Base-by-base conservation (phyloP, 768 basidiomycete species). In the Hypsizygus marmoreus region DNA sequence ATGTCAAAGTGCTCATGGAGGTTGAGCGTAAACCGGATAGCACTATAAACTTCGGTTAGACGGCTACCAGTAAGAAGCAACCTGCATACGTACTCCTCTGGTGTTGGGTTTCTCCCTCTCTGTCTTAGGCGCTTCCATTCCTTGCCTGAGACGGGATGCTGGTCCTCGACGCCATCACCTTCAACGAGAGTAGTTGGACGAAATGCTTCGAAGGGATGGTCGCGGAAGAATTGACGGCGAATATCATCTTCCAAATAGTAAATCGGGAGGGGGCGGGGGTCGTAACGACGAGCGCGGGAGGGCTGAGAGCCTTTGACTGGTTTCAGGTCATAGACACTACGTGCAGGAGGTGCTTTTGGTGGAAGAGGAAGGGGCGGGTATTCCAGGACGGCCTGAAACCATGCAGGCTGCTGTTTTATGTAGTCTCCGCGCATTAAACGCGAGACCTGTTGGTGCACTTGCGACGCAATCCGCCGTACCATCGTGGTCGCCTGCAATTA, bases 201-300 rank as follows among this genome's bases (percentile, higher is more conserved):
- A 67, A 95, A 89, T 2, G 92, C 87, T 69, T 99, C 95, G 60
- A 97, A 97, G 6, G 97, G 94, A 63, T 97, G 95, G 71, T 99
- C 97, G 31, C 75, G 74, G 73, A 95, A 98, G 75, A 99, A 98
- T 63, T 91, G 90, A 43, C 82, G 75, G 26, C 97, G 83, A 47
- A 98, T 72, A 50, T 79, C 74, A 64, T 99, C 97, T 61, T 95
- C 92, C 30, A 88, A 47, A 62, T 94, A 97, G 43, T 74, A 72
- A 40, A 98, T 77, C 9, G 79, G 76, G 36, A 78, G 49, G 0
- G 88, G 85, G 20, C 68, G 68, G 22, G 71, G 66, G 35, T 71
- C 70, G 32, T 67, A 68, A 26, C 71, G 56, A 31, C 68, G 67
- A 43, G 65, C 61, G 45, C 70, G 74, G 22, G 55, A 47, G 5